These are phyloP conservation scores for Penicilliopsis zonata DNA, from an alignment of 495 filamentous ascomycete species.

Conservation along the genomic window DNA sequence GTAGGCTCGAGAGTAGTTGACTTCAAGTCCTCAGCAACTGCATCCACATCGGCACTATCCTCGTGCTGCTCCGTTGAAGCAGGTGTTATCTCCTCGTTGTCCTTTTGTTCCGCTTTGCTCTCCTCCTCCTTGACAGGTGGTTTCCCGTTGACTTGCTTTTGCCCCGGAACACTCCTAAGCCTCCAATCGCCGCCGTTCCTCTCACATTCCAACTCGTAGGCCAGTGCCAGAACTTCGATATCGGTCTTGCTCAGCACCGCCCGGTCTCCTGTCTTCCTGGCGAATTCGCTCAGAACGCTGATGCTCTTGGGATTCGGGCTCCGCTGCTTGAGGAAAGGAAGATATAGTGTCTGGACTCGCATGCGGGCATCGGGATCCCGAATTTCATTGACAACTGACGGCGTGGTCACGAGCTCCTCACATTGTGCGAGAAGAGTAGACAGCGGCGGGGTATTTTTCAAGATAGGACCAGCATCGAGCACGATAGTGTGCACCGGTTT, in stretches of 20 bases:
- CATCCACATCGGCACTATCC: constrained; percentile 18
- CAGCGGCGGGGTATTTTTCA: constrained; percentile 74
- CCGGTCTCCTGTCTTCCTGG: constrained; percentile 79
- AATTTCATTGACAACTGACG: constrained; percentile 80
- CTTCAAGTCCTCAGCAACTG: constrained; percentile 17
- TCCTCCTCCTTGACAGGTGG: constrained; percentile 37
- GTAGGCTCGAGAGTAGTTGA: constrained; percentile 12
- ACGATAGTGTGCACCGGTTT: constrained; percentile 77
- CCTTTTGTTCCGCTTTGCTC: constrained; percentile 13
- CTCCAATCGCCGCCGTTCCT: constrained; percentile 75
- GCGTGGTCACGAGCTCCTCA: constrained; percentile 71
- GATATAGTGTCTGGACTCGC: constrained; percentile 67
- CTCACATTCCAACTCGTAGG: constrained; percentile 85
- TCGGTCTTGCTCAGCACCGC: constrained; percentile 78
- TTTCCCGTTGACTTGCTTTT: constrained; percentile 63
- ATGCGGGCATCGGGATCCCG: constrained; percentile 69
- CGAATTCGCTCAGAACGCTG: constrained; percentile 71
- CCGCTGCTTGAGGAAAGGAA: constrained; percentile 73
- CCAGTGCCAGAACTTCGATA: constrained; percentile 76
- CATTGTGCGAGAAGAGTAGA: constrained; percentile 65
- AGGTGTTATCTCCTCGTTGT: constrained; percentile 2
- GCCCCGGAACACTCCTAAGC: constrained; percentile 60
- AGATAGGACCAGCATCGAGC: constrained; percentile 82
- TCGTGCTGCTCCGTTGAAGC: constrained; percentile 3
- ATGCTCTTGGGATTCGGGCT: constrained; percentile 63